Evolutionary conservation across 345 rosid genomes (phyloP), one percentile per base, ranked within the genome.

Genomic region (Gossypium thurberi): DNA sequence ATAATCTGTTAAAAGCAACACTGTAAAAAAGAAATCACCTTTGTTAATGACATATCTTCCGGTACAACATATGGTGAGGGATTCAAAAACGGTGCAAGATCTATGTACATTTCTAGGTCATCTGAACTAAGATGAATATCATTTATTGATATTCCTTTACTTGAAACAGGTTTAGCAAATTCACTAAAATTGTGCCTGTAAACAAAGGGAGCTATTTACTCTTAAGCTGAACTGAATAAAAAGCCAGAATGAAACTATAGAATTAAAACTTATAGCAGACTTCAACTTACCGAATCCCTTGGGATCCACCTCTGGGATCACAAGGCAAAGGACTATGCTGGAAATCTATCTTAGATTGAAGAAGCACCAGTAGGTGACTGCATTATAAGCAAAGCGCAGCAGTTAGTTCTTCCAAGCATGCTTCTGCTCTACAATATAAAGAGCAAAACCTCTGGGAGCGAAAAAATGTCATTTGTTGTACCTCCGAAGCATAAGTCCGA

Each of bases 21-120:
- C n/a, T 15, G 63, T 65, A 51, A 68, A 43, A 56, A 48, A 0
- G 43, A 48, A 11, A 57, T 78, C 72, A 90, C 98, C 95, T 94
- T 94, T n/a, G 98, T 86, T 81, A 94, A 77, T 15, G 98, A 94
- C 98, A 94, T 94, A 72, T 92, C 98, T 82, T 94, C 98, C 1
- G 96, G 95, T 40, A 94, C 97, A 76, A 92, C 83, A 14, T 91
- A 95, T 2, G 99, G 98, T 46, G 99, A 92, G 7, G 98, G 97
- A 81, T 95, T 95, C 87, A 89, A 79, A 85, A 95, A 84, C 2
- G 97, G 97, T 37, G 89, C 93, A 79, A 95, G 94, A 85, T 95
- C 99, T 76, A 95, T 88, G 85, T 89, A 95, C 99, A 95, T 88
- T 80, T 92, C 98, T 85, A 89, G 79, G 82, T 92, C 99, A 84